A percentile compares a stretch with the other conserved stretches of the same genome.
phyloP scores from a whole-genome alignment of 1,284 basidiomycete genomes.

The Porphyrellus sp. region DNA sequence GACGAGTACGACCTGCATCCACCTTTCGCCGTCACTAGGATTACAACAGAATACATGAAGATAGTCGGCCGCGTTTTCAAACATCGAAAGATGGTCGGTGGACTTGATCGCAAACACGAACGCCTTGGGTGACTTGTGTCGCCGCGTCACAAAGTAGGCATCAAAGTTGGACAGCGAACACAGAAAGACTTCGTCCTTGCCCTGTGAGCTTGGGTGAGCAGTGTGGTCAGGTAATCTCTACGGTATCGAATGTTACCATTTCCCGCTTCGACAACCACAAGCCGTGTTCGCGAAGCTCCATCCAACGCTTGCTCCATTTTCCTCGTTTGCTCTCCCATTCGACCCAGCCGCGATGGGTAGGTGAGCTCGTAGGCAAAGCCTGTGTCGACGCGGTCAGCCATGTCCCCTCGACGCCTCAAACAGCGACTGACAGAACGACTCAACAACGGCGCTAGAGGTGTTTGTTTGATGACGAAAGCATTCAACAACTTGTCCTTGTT shows the following conservation, averaged over 20 bases:
- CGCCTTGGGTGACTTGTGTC: conserved; percentile 71
- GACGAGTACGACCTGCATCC: conserved; percentile 71
- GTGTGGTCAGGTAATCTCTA: not conserved
- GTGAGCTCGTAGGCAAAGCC: conserved; percentile 71
- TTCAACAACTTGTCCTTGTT: conserved; percentile 76
- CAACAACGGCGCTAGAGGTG: conserved; percentile 56
- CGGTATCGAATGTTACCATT: conserved; percentile 49
- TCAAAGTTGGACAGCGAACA: conserved; percentile 86
- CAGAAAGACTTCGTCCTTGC: conserved; percentile 77
- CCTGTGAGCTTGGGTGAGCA: conserved; percentile 43
- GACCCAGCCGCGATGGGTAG: conserved; percentile 68
- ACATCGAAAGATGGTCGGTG: conserved; percentile 78
- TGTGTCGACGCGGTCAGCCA: conserved; percentile 29
- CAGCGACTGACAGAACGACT: conserved; percentile 52
- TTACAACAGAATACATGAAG: conserved; percentile 77
- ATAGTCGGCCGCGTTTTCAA: conserved; percentile 84
- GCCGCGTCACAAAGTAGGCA: conserved; percentile 70
- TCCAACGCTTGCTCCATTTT: conserved; percentile 89
- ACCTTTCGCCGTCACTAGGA: conserved; percentile 62
- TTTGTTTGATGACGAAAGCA: conserved; percentile 72
- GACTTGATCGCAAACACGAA: conserved; percentile 86
- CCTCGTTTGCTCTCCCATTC: conserved; percentile 86
- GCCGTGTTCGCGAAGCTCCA: conserved; percentile 80
- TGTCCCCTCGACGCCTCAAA: conserved; percentile 2
- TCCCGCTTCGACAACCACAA: conserved; percentile 86